Percentiles rank a stretch among this genome's conserved stretches.
These are phyloP conservation scores for Talaromyces sp. DNA, from an alignment of 2,329 filamentous ascomycete species.

Conservation along the genomic window DNA sequence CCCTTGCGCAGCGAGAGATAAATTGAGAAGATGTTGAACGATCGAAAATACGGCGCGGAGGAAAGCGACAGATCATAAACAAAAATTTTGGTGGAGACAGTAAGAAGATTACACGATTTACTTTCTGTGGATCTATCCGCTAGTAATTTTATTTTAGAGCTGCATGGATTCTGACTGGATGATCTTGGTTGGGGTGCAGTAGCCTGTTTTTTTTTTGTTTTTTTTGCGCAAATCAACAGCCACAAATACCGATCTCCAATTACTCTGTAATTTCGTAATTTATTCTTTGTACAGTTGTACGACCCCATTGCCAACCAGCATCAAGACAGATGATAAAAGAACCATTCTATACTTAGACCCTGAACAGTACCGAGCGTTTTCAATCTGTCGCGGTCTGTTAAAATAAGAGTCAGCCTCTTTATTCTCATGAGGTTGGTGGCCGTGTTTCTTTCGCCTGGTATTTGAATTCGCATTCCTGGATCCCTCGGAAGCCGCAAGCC, in stretches of 20 bases:
- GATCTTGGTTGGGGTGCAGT: not conserved
- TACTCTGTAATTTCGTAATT: not conserved
- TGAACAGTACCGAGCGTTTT: not conserved
- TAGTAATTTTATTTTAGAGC: not conserved
- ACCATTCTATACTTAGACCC: no score
- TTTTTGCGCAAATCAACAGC: not conserved
- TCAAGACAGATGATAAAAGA: not conserved
- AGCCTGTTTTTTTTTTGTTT: not conserved
- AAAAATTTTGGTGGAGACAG: conserved; percentile 1
- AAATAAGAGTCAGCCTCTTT: not conserved
- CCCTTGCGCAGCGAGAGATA: conserved; percentile 5
- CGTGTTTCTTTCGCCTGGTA: not conserved
- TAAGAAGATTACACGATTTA: not conserved
- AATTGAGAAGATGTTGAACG: not conserved
- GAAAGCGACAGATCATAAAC: not conserved
- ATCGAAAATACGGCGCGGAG: not conserved
- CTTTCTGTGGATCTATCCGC: not conserved
- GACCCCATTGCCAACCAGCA: not conserved
- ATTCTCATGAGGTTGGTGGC: no score
- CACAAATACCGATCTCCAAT: not conserved
- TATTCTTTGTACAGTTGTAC: not conserved
- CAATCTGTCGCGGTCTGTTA: no score
- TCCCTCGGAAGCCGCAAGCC: conserved; percentile 14
- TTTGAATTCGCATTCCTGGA: conserved; percentile 10
- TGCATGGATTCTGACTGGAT: not conserved